These are phyloP conservation scores for Botryotinia globosa DNA, from an alignment of 2,329 filamentous ascomycete genomes.

Conservation along the genomic window DNA sequence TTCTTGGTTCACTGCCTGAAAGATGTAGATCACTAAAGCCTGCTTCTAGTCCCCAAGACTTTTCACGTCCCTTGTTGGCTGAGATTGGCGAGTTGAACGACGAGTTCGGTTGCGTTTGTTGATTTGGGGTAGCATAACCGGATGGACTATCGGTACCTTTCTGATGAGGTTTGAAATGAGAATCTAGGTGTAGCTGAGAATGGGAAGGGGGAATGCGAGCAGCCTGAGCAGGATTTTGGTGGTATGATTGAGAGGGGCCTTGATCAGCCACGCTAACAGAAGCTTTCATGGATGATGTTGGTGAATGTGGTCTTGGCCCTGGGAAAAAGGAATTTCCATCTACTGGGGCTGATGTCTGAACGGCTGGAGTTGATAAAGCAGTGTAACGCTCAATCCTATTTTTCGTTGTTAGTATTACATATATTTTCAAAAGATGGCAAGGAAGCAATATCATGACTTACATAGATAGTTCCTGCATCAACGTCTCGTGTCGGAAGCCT, in stretches of 20 bases:
- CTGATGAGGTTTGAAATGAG: constrained; percentile 14
- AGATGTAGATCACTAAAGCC: constrained; percentile 47
- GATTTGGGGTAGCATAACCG: constrained; percentile 22
- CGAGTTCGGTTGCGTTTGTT: constrained; percentile 14
- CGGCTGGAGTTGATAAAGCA: constrained; percentile 25
- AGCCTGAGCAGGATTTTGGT: constrained; percentile 38
- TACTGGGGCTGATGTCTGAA: constrained; percentile 27
- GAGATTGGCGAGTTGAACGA: constrained; percentile 27
- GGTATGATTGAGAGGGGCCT: constrained; percentile 29
- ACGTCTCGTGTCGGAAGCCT: constrained; percentile 83
- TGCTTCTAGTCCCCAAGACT: constrained; percentile 41
- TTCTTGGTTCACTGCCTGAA: constrained; percentile 61
- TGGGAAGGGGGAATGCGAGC: constrained; percentile 34
- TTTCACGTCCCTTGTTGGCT: constrained; percentile 36
- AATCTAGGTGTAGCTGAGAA: constrained; percentile 31
- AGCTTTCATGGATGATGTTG: constrained; percentile 38
- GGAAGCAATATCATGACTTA: constrained; percentile 46
- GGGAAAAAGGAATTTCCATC: constrained; percentile 32
- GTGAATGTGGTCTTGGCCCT: constrained; percentile 34
- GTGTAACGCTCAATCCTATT: constrained; percentile 40
- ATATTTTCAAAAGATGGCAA: neutral
- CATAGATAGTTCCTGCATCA: constrained; percentile 81
- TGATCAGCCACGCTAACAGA: constrained; percentile 21
- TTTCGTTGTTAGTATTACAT: constrained; percentile 20
- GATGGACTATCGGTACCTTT: constrained; percentile 24